A percentile compares a stretch with the other conserved stretches of the same genome.
These are phyloP conservation scores for Arctostaphylos glauca DNA, from an alignment of 148 eudicot genomes.

Conservation along the genomic window DNA sequence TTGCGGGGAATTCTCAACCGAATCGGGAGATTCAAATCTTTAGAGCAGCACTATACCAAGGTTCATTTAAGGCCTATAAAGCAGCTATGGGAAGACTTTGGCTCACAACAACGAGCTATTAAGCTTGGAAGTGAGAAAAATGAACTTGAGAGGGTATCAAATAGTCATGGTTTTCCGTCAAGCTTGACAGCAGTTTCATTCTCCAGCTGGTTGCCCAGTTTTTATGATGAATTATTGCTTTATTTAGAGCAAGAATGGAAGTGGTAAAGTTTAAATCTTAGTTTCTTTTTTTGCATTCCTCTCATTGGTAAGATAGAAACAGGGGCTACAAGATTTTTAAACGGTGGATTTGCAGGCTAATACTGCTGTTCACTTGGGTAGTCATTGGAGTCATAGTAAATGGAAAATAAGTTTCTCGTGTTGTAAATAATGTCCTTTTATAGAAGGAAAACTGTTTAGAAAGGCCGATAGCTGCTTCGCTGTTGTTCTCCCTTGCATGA, in stretches of 20 bases:
- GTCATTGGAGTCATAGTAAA: neutral
- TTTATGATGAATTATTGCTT: slow-evolving; percentile 85
- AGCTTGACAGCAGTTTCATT: slow-evolving; percentile 50
- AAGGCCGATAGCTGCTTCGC: neutral
- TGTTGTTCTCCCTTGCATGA: neutral
- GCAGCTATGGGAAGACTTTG: slow-evolving; percentile 89
- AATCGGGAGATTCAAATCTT: slow-evolving; percentile 89
- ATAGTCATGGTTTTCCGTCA: slow-evolving; percentile 44
- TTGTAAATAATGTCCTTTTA: neutral
- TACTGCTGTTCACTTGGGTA: neutral
- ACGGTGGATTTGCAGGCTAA: neutral
- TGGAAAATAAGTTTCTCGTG: neutral
- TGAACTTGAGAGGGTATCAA: slow-evolving; percentile 53
- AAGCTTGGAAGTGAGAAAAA: slow-evolving; percentile 55
- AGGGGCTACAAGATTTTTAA: neutral
- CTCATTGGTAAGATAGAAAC: slow-evolving; percentile 3
- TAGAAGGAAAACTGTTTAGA: neutral
- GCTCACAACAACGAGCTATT: slow-evolving; percentile 55
- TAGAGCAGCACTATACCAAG: slow-evolving; percentile 78
- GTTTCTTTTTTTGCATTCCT: slow-evolving; percentile 9
- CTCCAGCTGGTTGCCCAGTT: slow-evolving; percentile 81
- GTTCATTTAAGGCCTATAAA: slow-evolving; percentile 80
- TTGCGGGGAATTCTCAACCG: slow-evolving; percentile 79
- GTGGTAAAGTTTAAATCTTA: slow-evolving; percentile 47
- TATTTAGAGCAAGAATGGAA: slow-evolving; percentile 99